Evolutionary conservation across 1,139 yeast species (phyloP).

Genomic region (Pichia inconspicua): DNA sequence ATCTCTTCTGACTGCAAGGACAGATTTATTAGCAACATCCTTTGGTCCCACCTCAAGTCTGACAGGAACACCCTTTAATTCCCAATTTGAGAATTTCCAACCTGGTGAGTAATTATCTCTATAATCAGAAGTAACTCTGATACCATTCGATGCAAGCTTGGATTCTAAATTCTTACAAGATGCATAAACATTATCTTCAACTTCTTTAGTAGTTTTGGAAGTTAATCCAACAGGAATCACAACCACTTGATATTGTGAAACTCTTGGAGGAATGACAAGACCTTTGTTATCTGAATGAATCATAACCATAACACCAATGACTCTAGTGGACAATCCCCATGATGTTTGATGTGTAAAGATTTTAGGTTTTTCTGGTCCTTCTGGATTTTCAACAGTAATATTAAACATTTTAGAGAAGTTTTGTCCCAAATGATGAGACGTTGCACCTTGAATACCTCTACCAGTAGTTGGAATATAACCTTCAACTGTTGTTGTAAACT

Average conservation of each 20-base stretch:
- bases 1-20: constrained; percentile 89
- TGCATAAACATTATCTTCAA: constrained; percentile 57
- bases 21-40: constrained; percentile 75
- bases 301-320: constrained; percentile 99
- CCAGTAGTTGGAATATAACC: constrained; percentile 98
- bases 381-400: constrained; percentile 91
- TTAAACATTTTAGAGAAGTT: constrained; percentile 98
- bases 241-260: constrained; percentile 85
- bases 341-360: constrained; percentile 92
- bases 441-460: constrained; percentile 99
- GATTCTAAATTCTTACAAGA: constrained; percentile 65
- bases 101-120: constrained; percentile 96
- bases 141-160: constrained; percentile 45
- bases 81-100: constrained; percentile 98
- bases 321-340: constrained; percentile 98
- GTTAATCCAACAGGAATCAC: constrained; percentile 94
- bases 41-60: constrained; percentile 95
- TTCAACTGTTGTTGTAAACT: constrained; percentile 90
- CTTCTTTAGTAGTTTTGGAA: constrained; percentile 72
- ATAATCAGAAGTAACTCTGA: constrained; percentile 79
- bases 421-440: constrained; percentile 96
- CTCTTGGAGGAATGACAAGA: constrained; percentile 94
- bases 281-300: constrained; percentile 98
- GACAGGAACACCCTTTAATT: constrained; percentile 90
- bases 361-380: constrained; percentile 79